Conservation (phyloP, 805 yeast species). For the Blastobotrys parvus region DNA sequence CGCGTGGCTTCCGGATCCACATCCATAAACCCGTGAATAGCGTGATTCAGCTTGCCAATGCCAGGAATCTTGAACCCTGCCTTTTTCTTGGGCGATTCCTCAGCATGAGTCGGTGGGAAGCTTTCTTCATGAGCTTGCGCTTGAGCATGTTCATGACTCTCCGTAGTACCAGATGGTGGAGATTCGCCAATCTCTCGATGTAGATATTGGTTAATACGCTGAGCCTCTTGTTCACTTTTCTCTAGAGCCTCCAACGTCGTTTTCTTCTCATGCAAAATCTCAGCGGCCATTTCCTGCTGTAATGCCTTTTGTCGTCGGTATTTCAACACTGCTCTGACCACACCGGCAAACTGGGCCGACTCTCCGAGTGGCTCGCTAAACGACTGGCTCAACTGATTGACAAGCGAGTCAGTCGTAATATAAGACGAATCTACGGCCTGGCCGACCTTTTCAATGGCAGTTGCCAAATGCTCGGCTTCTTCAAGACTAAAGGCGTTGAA, state of each 20-base stretch:
- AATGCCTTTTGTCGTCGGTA: constrained; percentile 51
- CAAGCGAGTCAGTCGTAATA: constrained; percentile 44
- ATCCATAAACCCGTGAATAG: constrained; percentile 54
- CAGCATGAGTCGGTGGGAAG: constrained; percentile 10
- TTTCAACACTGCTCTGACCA: constrained; percentile 48
- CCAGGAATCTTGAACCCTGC: constrained; percentile 47
- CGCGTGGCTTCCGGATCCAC: constrained; percentile 59
- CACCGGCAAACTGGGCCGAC: constrained; percentile 55
- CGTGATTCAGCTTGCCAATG: constrained; percentile 40
- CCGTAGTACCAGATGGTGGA: neutral
- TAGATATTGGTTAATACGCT: constrained; percentile 31
- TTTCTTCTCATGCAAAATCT: constrained; percentile 30
- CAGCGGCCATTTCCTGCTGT: constrained; percentile 41
- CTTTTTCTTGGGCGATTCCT: constrained; percentile 21
- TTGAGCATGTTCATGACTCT: neutral
- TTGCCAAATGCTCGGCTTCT: constrained; percentile 34
- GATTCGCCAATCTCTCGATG: constrained; percentile 14
- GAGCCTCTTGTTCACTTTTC: constrained; percentile 37
- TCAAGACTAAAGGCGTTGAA: constrained; percentile 55
- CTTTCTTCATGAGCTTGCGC: neutral
- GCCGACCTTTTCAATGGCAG: constrained; percentile 72
- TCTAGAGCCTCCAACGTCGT: constrained; percentile 32
- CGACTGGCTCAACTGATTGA: constrained; percentile 45
- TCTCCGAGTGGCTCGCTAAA: constrained; percentile 65
- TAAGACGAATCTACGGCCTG: constrained; percentile 66